phyloP scores from a whole-genome alignment of 1,284 basidiomycete genomes.

The Ceratobasidium sp. region DNA sequence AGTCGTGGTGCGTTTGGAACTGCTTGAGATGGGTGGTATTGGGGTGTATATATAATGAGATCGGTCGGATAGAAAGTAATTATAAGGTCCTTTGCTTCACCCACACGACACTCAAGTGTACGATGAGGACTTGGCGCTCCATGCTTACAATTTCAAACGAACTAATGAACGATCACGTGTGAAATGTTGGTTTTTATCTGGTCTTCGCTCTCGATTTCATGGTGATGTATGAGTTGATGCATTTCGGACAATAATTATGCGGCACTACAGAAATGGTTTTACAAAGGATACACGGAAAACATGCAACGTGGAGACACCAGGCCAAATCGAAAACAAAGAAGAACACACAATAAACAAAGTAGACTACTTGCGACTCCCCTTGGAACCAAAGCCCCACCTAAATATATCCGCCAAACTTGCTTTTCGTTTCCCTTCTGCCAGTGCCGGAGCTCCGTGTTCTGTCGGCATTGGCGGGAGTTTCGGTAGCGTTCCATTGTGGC shows the following conservation, averaged over 20 bases:
- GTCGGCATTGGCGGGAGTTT: constrained; percentile 37
- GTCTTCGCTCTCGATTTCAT: not conserved
- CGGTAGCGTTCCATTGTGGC: constrained; percentile 12
- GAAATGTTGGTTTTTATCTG: not conserved
- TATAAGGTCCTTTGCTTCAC: too few relatives aligned
- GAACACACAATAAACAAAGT: constrained; percentile 12
- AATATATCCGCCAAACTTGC: constrained; percentile 37
- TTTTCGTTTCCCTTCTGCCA: constrained; percentile 20
- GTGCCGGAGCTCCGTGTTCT: constrained; percentile 23
- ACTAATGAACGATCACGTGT: not conserved
- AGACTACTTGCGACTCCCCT: constrained; percentile 33
- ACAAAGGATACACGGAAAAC: constrained; percentile 20
- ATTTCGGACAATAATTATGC: constrained; percentile 17
- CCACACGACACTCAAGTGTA: too few relatives aligned
- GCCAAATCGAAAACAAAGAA: constrained; percentile 11
- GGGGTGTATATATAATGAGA: not conserved
- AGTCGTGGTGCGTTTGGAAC: constrained; percentile 66
- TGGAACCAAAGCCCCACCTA: constrained; percentile 11
- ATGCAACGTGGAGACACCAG: not conserved
- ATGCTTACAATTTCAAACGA: too few relatives aligned
- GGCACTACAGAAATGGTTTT: constrained; percentile 17
- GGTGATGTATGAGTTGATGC: not conserved
- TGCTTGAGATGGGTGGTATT: not conserved
- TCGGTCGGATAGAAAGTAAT: too few relatives aligned
- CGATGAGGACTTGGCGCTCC: too few relatives aligned